Base-by-base conservation (phyloP, 441 rosid species). In the Pelargonium fulgidum region DNA sequence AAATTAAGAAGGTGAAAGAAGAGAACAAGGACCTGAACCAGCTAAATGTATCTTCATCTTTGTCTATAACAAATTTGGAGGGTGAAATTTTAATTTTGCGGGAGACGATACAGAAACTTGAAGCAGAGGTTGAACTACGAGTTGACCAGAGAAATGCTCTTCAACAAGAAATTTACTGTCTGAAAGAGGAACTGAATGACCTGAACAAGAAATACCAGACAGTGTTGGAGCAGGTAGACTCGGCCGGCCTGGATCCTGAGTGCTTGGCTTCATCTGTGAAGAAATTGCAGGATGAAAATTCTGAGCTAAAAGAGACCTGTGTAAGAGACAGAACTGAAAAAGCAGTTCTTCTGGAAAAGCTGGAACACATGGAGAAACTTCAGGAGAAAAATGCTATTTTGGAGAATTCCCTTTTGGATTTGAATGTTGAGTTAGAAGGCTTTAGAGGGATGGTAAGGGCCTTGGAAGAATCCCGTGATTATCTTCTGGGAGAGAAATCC, bases 101-200 rank as follows among this genome's bases (percentile, higher is more conserved):
- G 81, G 94, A 83, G 83, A 89, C 80, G 14, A 86, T 85, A 82
- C 72, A 66, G 69, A 89, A 86, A 77, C 98, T 94, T 78, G 99
- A 92, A 81, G 82, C 85, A 7, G 98, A 94, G 73, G 88, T 92
- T 70, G 91, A 85, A 74, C 85, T 87, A 72, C 86, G 92, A 73
- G 87, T 86, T 77, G 89, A 89, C 72, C 87, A 90, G 73, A 86
- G 98, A 78, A 92, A 86, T 81, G 92, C 96, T 75, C 88, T 90
- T 76, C 98, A 92, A 85, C 98, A 94, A 79, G 99, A 92, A 82
- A 89, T 90, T 75, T 89, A 89, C 78, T 87, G 97, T 82, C 85
- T 94, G 76, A 87, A 89, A 80, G 94, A 94, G 85, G 99, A 94
- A 71, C 72, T 92, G 68, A 83, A 88, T 81, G 88, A 79, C 64